Conservation (phyloP, 805 yeast genomes). For the Priceomyces haplophilus region DNA sequence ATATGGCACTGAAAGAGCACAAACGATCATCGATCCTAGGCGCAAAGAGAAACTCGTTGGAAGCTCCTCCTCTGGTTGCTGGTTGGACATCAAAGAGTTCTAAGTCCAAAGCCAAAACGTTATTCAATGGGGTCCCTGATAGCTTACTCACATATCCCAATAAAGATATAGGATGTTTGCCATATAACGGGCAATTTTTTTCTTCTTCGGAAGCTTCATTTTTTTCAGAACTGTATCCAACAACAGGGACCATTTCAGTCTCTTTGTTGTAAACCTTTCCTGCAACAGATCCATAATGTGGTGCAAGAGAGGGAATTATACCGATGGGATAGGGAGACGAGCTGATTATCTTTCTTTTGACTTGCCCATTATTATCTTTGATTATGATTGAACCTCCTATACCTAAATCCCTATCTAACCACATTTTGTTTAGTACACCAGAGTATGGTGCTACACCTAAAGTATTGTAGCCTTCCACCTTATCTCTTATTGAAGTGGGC, state of each 20-base stretch:
- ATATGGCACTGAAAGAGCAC: conserved; percentile 71
- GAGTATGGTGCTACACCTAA: conserved; percentile 84
- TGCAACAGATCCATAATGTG: conserved; percentile 76
- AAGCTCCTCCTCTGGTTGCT: conserved; percentile 74
- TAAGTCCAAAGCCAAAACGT: conserved; percentile 68
- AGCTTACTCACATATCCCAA: conserved; percentile 66
- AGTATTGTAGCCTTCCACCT: conserved; percentile 70
- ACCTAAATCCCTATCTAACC: conserved; percentile 88
- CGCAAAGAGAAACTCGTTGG: conserved; percentile 71
- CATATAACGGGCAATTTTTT: conserved; percentile 60
- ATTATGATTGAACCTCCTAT: conserved; percentile 74
- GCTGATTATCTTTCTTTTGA: conserved; percentile 47
- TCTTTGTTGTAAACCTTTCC: conserved; percentile 72
- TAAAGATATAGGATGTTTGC: conserved; percentile 64
- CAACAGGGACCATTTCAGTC: conserved; percentile 73
- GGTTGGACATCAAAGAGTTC: conserved; percentile 80
- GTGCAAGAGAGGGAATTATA: conserved; percentile 79
- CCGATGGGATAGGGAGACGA: conserved; percentile 72
- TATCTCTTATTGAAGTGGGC: conserved; percentile 61
- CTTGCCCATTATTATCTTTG: conserved; percentile 28
- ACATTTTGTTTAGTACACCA: conserved; percentile 59
- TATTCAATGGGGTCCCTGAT: conserved; percentile 56
- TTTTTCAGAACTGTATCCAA: conserved; percentile 48
- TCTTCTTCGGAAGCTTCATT: conserved; percentile 56
- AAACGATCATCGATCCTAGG: conserved; percentile 86